A percentile compares a stretch with the other conserved stretches of the same genome.
These are phyloP conservation scores for Colletotrichum cuscutae DNA, from an alignment of 2,329 filamentous ascomycete genomes.

Conservation along the genomic window DNA sequence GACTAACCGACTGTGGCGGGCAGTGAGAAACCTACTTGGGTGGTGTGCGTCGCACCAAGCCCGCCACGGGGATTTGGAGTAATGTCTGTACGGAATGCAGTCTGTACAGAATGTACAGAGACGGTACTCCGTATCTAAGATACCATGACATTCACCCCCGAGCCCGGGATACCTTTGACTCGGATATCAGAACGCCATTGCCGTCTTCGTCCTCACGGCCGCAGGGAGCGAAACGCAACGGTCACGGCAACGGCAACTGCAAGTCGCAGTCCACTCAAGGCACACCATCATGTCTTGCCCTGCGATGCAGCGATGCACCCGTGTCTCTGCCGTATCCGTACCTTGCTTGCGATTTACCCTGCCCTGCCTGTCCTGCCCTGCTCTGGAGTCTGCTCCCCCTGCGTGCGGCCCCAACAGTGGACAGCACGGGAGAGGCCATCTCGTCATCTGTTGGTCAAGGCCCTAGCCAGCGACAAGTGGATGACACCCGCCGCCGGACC, in stretches of 20 bases:
- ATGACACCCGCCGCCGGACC: not conserved
- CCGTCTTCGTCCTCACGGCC: not conserved
- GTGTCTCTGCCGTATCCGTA: not conserved
- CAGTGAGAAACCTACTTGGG: not conserved
- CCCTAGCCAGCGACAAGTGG: constrained; percentile 6
- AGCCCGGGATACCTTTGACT: too few relatives aligned
- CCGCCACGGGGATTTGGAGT: too few relatives aligned
- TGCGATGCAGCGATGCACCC: not conserved
- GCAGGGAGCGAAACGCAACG: not conserved
- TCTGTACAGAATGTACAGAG: too few relatives aligned
- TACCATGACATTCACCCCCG: too few relatives aligned
- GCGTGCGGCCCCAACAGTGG: constrained; percentile 14
- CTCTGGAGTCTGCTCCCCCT: not conserved
- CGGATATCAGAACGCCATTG: too few relatives aligned
- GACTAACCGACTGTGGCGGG: not conserved
- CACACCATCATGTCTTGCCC: not conserved
- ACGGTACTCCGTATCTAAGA: too few relatives aligned
- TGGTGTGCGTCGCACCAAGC: too few relatives aligned
- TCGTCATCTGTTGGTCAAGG: constrained; percentile 28
- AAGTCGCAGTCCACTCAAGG: not conserved
- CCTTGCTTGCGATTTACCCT: not conserved
- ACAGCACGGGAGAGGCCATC: constrained; percentile 14
- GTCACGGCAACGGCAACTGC: not conserved
- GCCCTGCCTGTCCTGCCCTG: not conserved
- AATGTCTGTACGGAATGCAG: not conserved